Conservation (phyloP, 495 filamentous ascomycete species). For the Paragyromitra xinjiangensis region DNA sequence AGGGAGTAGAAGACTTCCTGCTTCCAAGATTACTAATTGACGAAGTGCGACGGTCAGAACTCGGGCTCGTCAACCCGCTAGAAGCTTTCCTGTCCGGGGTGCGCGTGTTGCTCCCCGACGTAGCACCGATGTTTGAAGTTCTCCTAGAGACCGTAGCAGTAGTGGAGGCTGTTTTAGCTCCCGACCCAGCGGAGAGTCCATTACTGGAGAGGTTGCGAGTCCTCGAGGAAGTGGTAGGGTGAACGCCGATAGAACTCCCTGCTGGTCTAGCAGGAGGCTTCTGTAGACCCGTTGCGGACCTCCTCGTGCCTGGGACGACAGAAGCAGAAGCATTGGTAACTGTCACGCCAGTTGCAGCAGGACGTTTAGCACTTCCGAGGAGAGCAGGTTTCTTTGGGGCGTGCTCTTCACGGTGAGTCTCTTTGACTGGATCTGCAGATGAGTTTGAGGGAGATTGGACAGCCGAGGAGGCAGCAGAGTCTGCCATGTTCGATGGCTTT, state of each 20-base stretch:
- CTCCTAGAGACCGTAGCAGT: constrained; percentile 37
- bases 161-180: constrained; percentile 17
- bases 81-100: constrained; percentile 46
- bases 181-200: constrained; percentile 9
- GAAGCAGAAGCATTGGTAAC: constrained; percentile 38
- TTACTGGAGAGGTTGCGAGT: constrained; percentile 25
- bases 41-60: constrained; percentile 42
- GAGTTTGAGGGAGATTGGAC: constrained; percentile 12
- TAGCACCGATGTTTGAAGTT: constrained; percentile 32
- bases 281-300: constrained; percentile 37
- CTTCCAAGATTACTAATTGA: neutral
- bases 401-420: constrained; percentile 49
- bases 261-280: constrained; percentile 51
- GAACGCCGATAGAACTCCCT: constrained; percentile 12
- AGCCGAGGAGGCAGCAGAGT: constrained; percentile 19
- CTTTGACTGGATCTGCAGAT: constrained; percentile 46
- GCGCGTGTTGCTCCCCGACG: constrained; percentile 9
- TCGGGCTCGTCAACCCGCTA: constrained; percentile 40
- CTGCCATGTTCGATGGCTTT: constrained; percentile 36
- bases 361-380: constrained; percentile 49
- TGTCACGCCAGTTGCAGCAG: constrained; percentile 31
- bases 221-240: neutral
- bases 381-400: constrained; percentile 47
- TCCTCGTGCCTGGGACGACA: constrained; percentile 6
- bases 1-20: constrained; percentile 31